Conservation (phyloP, 225 moss, liverwort and hornwort species). For the Antitrichia curtipendula region DNA sequence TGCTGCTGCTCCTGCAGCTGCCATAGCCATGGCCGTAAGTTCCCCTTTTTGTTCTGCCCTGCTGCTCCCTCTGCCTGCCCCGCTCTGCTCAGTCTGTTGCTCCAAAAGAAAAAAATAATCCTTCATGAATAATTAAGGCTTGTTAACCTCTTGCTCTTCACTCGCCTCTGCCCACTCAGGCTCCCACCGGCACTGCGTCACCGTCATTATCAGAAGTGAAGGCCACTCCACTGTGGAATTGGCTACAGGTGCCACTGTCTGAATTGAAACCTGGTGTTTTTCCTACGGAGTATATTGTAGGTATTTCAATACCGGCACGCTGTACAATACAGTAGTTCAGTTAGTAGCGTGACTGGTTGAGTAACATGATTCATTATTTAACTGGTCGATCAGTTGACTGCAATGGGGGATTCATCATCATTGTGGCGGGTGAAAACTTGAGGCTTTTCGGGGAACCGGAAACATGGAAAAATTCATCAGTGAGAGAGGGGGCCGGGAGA, state of each 20-base stretch:
- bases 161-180: neutral
- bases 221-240: neutral
- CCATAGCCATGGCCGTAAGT: conserved; percentile 5
- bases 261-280: neutral
- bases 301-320: neutral
- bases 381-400: neutral
- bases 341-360: neutral
- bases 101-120: neutral
- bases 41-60: neutral
- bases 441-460: neutral
- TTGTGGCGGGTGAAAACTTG: neutral
- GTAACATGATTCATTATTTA: neutral
- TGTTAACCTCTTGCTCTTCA: neutral
- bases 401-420: neutral
- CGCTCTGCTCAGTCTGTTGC: neutral
- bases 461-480: neutral
- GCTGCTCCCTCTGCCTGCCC: neutral
- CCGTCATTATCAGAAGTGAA: neutral
- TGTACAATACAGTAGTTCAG: neutral
- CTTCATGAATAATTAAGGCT: neutral
- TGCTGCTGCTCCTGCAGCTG: neutral
- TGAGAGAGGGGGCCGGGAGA: neutral
- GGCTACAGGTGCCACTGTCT: neutral
- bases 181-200: conserved; percentile 1
- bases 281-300: neutral